Evolutionary conservation across 73 alveolate species (phyloP).

Genomic region (Paramecium bursaria): DNA sequence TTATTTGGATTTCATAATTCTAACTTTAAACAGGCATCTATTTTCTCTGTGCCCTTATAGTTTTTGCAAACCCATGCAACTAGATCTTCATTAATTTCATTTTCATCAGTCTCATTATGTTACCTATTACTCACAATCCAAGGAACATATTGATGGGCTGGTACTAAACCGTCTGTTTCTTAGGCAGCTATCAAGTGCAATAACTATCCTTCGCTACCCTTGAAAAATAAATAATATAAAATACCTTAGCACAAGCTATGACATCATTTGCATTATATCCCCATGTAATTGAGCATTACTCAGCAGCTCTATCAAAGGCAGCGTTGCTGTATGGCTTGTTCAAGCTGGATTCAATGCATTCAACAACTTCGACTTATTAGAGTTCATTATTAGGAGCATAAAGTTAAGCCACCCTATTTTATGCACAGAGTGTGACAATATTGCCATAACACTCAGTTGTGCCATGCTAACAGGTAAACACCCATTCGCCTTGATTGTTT

Average conservation of each 20-base stretch:
- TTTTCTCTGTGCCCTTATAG: conserved; percentile 27
- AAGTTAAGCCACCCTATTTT: not conserved
- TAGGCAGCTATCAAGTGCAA: conserved; percentile 63
- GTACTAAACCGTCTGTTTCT: conserved; percentile 65
- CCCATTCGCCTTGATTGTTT: conserved; percentile 2
- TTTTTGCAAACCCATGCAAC: conserved; percentile 47
- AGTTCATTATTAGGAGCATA: conserved; percentile 13
- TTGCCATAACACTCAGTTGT: conserved; percentile 40
- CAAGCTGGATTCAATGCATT: conserved; percentile 17
- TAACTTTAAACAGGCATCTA: conserved; percentile 35
- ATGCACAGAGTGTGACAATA: conserved; percentile 30
- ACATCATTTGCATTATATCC: conserved; percentile 4
- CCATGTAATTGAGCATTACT: too few relatives aligned
- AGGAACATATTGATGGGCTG: conserved; percentile 70
- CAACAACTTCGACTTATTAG: not conserved
- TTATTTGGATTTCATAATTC: too few relatives aligned
- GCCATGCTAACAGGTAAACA: conserved; percentile 15
- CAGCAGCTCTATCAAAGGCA: conserved; percentile 42
- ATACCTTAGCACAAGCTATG: conserved; percentile 25
- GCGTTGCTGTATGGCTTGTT: conserved; percentile 25
- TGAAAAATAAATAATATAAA: not conserved
- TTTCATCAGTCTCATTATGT: conserved; percentile 59
- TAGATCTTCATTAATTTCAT: conserved; percentile 26
- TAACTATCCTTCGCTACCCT: conserved; percentile 59
- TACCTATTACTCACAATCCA: conserved; percentile 61